Evolutionary conservation across 1,284 basidiomycete genomes (phyloP).

Genomic region (Laetiporus sulphureus): DNA sequence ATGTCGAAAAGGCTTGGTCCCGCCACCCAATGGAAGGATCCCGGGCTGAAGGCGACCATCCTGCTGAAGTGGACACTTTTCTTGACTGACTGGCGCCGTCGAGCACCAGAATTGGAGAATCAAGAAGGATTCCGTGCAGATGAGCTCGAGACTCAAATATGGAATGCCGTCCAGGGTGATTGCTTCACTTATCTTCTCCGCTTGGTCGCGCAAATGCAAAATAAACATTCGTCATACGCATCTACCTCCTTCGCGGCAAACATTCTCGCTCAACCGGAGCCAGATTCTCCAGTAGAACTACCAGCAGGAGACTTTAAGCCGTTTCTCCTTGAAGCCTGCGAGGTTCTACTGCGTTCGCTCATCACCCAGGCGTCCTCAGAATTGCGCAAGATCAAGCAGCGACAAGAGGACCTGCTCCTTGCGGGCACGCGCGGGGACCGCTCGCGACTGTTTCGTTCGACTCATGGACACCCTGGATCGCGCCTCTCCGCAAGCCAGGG

Average conservation of each 20-base stretch:
- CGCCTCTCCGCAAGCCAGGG: constrained; percentile 23
- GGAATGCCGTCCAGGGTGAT: constrained; percentile 77
- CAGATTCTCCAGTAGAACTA: constrained; percentile 51
- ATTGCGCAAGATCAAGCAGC: constrained; percentile 85
- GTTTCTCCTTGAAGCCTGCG: constrained; percentile 61
- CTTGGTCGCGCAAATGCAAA: constrained; percentile 47
- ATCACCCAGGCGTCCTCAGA: constrained; percentile 81
- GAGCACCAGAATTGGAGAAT: constrained; percentile 60
- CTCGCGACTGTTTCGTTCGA: constrained; percentile 42
- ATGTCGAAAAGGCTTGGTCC: constrained; percentile 55
- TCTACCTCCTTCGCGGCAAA: constrained; percentile 41
- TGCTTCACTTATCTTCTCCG: constrained; percentile 72
- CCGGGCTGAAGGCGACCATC: constrained; percentile 69
- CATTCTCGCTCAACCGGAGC: constrained; percentile 33
- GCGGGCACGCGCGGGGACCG: constrained; percentile 57
- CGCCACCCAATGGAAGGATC: constrained; percentile 59
- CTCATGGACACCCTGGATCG: constrained; percentile 25
- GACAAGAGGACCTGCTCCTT: constrained; percentile 80
- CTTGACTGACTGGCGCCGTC: constrained; percentile 67
- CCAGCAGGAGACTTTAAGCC: constrained; percentile 61
- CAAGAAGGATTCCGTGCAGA: constrained; percentile 67
- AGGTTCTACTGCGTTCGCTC: constrained; percentile 65
- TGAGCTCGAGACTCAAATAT: constrained; percentile 75
- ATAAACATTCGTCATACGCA: constrained; percentile 34
- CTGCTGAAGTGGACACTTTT: constrained; percentile 86